Evolutionary conservation across 768 basidiomycete genomes (phyloP), one percentile per base, ranked within the genome.

Genomic region (Tephrocybe sp.): DNA sequence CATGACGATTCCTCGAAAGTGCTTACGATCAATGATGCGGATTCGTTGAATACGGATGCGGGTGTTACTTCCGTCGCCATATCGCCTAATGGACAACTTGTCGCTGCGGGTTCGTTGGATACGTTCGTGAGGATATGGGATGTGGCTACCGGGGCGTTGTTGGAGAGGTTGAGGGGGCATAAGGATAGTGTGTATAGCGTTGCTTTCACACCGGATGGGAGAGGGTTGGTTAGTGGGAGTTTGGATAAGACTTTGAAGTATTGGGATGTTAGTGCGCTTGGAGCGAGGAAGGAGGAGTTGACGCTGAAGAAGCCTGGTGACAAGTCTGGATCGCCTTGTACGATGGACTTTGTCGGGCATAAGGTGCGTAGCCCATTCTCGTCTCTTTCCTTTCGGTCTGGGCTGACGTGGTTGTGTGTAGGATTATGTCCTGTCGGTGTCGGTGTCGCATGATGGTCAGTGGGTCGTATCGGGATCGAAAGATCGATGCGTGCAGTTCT

Each of bases 401-500:
- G n/a, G n/a, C n/a, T n/a, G n/a, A n/a, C n/a, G n/a, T 47, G 19
- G 13, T n/a, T 27, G 30, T 0, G 21, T 21, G 22, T 79, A 95
- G 70, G 77, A 79, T 56, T 79, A 79, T 54, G 77, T 80, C 15
- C 64, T 80, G 12, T 76, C 76, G 3, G 77, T 80, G 3, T 74
- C 66, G 13, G 90, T 94, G 27, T 92, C 91, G 31, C 88, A 92
- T 53, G 94, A 97, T 63, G 91, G 91, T 2, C 83, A 89, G 55
- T 82, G 93, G 90, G 86, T 98, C 57, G 94, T 95, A 5, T 94
- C 91, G 9, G 95, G 97, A 0, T 79, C 78, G 1, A 98, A 97
- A 69, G 97, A 99, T 64, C 88, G 97, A 7, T 89, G 93, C 1
- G 94, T 99, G 40, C 91, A 94, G 64, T 93, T 95, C 67, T 92